Conservation (phyloP, 805 yeast species). For the Candida montana region DNA sequence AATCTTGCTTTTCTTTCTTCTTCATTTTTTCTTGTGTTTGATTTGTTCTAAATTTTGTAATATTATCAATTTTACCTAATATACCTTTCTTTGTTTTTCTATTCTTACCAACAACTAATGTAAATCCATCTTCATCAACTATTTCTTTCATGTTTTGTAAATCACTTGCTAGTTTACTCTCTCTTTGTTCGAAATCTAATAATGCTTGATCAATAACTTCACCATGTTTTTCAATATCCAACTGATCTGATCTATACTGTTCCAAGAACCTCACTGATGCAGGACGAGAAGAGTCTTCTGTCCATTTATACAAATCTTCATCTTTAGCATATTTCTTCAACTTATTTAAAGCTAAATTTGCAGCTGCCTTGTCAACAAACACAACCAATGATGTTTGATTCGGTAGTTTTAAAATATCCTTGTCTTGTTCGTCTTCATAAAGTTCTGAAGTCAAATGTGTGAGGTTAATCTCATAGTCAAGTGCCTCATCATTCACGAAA, state of each 20-base stretch:
- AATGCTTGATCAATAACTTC: slow-evolving; percentile 55
- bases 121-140: slow-evolving; percentile 93
- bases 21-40: slow-evolving; percentile 44
- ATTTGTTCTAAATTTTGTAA: slow-evolving; percentile 31
- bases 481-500: slow-evolving; percentile 37
- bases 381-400: slow-evolving; percentile 69
- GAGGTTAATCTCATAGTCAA: slow-evolving; percentile 45
- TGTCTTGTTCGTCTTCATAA: slow-evolving; percentile 29
- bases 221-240: slow-evolving; percentile 45
- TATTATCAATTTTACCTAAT: slow-evolving; percentile 45
- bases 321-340: slow-evolving; percentile 46
- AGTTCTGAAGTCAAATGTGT: slow-evolving; percentile 56
- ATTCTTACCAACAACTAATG: slow-evolving; percentile 82
- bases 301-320: slow-evolving; percentile 28
- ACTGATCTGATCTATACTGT: slow-evolving; percentile 32
- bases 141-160: slow-evolving; percentile 48
- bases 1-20: slow-evolving; percentile 79
- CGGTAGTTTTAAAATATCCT: slow-evolving; percentile 46
- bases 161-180: slow-evolving; percentile 53
- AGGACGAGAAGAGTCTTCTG: slow-evolving; percentile 19
- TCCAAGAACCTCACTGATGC: slow-evolving; percentile 38
- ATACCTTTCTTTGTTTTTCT: slow-evolving; percentile 76
- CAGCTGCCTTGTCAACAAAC: slow-evolving; percentile 66
- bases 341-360: slow-evolving; percentile 57
- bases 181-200: slow-evolving; percentile 63